A percentile compares a stretch with the other conserved stretches of the same genome.
Conservation (phyloP, 352 stramenopile genomes). For the Phytophthora capsici region DNA sequence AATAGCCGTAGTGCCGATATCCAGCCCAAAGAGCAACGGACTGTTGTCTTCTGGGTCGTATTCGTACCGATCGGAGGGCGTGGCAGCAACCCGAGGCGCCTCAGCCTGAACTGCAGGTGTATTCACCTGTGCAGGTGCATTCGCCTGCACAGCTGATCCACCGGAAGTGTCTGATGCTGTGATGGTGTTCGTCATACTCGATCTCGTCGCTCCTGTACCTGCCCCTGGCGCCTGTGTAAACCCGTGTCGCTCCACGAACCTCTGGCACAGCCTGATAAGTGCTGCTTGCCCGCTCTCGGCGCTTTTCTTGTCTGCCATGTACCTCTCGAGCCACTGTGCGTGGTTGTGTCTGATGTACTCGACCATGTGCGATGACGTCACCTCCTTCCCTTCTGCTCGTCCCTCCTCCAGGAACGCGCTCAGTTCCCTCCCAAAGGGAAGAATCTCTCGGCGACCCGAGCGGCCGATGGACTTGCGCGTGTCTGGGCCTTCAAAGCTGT, state of each 20-base stretch:
- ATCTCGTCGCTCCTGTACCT: background rate
- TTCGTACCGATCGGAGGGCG: slow-evolving; percentile 5
- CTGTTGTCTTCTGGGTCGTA: slow-evolving; percentile 24
- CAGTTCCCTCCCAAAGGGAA: slow-evolving; percentile 43
- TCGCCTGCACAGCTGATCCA: background rate
- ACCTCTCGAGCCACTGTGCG: slow-evolving; percentile 40
- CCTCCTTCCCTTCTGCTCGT: slow-evolving; percentile 26
- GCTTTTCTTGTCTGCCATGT: slow-evolving; percentile 50
- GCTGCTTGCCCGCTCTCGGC: slow-evolving; percentile 50
- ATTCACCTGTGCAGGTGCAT: no score
- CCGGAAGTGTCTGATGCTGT: background rate
- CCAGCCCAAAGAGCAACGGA: slow-evolving; percentile 58
- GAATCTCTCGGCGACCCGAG: slow-evolving; percentile 45
- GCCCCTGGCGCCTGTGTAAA: slow-evolving; percentile 22
- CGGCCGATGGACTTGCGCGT: slow-evolving; percentile 52
- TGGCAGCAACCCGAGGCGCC: background rate
- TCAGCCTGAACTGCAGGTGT: background rate
- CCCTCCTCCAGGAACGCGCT: slow-evolving; percentile 38
- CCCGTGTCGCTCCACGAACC: slow-evolving; percentile 46
- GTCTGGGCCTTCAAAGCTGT: slow-evolving; percentile 43
- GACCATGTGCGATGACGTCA: slow-evolving; percentile 56
- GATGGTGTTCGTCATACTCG: background rate
- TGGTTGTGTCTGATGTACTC: slow-evolving; percentile 46
- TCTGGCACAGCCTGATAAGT: slow-evolving; percentile 44
- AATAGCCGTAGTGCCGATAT: slow-evolving; percentile 81